Conservation (phyloP, 345 rosid species). For the Eucalyptus sp. region DNA sequence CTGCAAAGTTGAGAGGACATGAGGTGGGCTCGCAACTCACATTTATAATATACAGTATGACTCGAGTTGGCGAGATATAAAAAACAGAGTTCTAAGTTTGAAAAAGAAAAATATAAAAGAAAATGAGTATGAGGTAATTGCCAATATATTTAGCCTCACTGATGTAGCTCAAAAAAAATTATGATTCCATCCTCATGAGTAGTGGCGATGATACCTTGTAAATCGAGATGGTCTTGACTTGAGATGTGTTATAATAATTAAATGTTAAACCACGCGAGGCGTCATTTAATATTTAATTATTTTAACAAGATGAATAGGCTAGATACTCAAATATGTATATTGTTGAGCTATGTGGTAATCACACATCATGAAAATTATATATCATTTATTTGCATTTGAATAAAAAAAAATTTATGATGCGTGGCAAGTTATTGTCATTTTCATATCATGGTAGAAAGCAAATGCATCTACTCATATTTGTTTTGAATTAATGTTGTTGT, state of each 20-base stretch:
- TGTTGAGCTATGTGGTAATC: too few species aligned
- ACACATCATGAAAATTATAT: too few species aligned
- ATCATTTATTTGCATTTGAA: too few species aligned
- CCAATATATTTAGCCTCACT: not conserved
- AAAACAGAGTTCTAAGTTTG: not conserved
- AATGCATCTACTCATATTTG: too few species aligned
- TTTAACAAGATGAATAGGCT: too few species aligned
- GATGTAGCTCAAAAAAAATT: not conserved
- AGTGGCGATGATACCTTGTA: not conserved
- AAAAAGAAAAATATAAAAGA: too few species aligned
- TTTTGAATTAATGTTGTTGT: too few species aligned
- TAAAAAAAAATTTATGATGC: rapidly evolving
- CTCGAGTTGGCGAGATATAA: not conserved
- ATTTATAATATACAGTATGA: not conserved
- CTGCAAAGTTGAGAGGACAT: not conserved
- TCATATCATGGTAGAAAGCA: too few species aligned
- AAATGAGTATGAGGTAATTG: not conserved
- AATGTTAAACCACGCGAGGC: rapidly evolving
- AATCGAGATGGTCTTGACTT: too few species aligned
- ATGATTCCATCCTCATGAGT: not conserved
- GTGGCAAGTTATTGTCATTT: too few species aligned
- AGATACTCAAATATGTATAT: too few species aligned
- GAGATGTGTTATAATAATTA: not conserved
- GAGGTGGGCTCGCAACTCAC: not conserved
- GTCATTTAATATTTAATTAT: too few species aligned